A percentile compares a stretch with the other conserved stretches of the same genome.
These are phyloP conservation scores for Waltiozyma sp. DNA, from an alignment of 1,139 yeast species.

Conservation along the genomic window DNA sequence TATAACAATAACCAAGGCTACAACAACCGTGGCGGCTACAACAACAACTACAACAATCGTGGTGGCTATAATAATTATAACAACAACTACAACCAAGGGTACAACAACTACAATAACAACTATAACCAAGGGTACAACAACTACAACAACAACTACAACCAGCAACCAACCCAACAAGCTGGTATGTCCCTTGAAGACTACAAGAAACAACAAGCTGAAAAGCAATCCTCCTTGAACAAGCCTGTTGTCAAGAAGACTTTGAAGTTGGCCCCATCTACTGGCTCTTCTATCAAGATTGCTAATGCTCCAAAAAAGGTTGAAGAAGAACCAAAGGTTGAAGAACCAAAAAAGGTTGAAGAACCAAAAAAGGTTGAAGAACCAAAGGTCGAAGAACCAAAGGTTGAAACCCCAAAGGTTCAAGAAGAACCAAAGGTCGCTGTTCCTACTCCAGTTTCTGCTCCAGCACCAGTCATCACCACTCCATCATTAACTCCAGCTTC, in stretches of 20 bases:
- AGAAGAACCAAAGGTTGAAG: slow-evolving; percentile 13
- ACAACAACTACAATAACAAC: slow-evolving; percentile 17
- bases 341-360: slow-evolving; percentile 13
- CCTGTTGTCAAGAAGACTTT: slow-evolving; percentile 43
- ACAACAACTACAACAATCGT: slow-evolving; percentile 18
- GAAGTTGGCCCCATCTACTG: slow-evolving; percentile 55
- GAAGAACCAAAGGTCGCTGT: slow-evolving; percentile 7
- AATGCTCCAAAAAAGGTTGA: slow-evolving; percentile 37
- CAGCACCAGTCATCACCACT: slow-evolving; percentile 1
- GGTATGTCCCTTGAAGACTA: slow-evolving; percentile 86
- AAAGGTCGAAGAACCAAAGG: slow-evolving; percentile 6
- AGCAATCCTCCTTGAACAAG: slow-evolving; percentile 25
- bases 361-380: slow-evolving; percentile 8
- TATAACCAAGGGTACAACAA: slow-evolving; percentile 18
- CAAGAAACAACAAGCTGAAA: slow-evolving; percentile 36
- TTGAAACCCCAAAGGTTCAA: slow-evolving; percentile 5
- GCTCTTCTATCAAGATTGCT: slow-evolving; percentile 47
- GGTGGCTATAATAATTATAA: slow-evolving; percentile 11
- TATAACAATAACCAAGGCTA: slow-evolving; percentile 20
- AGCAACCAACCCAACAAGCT: slow-evolving; percentile 26
- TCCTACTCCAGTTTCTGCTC: slow-evolving; percentile 1
- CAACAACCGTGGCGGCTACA: slow-evolving; percentile 17
- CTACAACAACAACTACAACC: slow-evolving; percentile 16
- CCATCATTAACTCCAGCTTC: slow-evolving; percentile 3
- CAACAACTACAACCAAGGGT: slow-evolving; percentile 19